Evolutionary conservation across 306 rosid genomes (phyloP).

Genomic region (Acacia crassicarpa): DNA sequence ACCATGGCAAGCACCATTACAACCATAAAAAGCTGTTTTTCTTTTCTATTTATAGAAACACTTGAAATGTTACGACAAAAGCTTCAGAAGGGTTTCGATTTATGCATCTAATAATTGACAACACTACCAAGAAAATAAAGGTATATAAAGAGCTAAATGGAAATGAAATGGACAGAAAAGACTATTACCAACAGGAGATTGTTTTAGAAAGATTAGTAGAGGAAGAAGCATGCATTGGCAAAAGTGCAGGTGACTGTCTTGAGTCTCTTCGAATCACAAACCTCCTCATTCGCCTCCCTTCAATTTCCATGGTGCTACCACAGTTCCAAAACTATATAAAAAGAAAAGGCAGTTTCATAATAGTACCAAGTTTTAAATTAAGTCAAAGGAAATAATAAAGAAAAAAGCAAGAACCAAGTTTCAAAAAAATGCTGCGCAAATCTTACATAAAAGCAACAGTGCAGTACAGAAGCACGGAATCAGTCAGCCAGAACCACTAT

Average conservation of each 20-base stretch:
- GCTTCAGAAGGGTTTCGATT: background rate
- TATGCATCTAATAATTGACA: background rate
- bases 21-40: background rate
- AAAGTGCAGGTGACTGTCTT: constrained; percentile 6
- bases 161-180: background rate
- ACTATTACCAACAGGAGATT: constrained; percentile 41
- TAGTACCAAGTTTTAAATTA: background rate
- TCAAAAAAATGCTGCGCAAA: background rate
- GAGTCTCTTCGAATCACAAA: constrained; percentile 26
- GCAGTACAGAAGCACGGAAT: background rate
- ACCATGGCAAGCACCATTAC: background rate
- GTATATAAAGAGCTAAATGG: background rate
- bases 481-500: background rate
- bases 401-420: background rate
- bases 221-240: constrained; percentile 33
- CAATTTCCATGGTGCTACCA: constrained; percentile 26
- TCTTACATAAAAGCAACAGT: background rate
- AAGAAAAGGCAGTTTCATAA: background rate
- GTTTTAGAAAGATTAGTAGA: constrained; percentile 23
- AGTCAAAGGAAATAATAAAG: background rate
- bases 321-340: background rate
- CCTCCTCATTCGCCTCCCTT: constrained; percentile 39
- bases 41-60: background rate
- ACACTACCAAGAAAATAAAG: background rate
- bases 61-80: background rate